Conservation (phyloP, 495 filamentous ascomycete species). For the Neurospora sp. region DNA sequence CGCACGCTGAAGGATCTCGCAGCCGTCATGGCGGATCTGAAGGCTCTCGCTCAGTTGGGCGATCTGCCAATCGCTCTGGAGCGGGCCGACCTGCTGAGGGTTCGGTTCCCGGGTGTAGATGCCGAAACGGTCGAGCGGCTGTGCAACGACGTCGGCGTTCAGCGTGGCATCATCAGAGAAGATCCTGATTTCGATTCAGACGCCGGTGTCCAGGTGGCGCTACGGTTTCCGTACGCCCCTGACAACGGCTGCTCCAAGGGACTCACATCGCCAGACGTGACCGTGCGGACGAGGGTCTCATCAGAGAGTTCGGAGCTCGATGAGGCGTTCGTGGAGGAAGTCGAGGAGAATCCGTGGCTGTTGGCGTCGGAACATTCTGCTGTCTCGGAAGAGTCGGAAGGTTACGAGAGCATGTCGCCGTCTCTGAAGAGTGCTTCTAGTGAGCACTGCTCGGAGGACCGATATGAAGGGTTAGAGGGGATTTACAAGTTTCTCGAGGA, state of each 20-base stretch:
- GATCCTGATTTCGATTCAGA: constrained; percentile 61
- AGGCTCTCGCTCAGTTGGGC: constrained; percentile 61
- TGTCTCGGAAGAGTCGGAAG: constrained; percentile 23
- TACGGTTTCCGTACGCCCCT: constrained; percentile 80
- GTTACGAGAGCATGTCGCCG: constrained; percentile 41
- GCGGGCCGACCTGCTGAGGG: constrained; percentile 48
- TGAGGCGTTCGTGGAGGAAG: constrained; percentile 12
- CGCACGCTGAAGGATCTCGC: constrained; percentile 76
- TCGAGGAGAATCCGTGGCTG: constrained; percentile 37
- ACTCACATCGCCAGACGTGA: constrained; percentile 42
- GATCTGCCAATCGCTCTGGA: constrained; percentile 73
- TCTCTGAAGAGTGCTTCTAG: constrained; percentile 29
- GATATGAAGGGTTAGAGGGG: constrained; percentile 74
- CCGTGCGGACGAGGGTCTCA: constrained; percentile 34
- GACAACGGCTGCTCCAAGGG: constrained; percentile 15
- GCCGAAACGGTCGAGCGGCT: constrained; percentile 70
- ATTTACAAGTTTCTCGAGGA: constrained; percentile 83
- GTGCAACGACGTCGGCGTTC: constrained; percentile 77
- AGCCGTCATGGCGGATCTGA: constrained; percentile 69
- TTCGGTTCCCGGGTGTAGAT: constrained; percentile 88
- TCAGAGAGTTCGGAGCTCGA: constrained; percentile 26
- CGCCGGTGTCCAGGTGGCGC: constrained; percentile 57
- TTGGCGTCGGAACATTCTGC: constrained; percentile 20
- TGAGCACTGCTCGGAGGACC: constrained; percentile 35
- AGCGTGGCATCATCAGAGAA: constrained; percentile 64